Evolutionary conservation across 305 asterid genomes (phyloP).

Genomic region (Fraxinus albicans): DNA sequence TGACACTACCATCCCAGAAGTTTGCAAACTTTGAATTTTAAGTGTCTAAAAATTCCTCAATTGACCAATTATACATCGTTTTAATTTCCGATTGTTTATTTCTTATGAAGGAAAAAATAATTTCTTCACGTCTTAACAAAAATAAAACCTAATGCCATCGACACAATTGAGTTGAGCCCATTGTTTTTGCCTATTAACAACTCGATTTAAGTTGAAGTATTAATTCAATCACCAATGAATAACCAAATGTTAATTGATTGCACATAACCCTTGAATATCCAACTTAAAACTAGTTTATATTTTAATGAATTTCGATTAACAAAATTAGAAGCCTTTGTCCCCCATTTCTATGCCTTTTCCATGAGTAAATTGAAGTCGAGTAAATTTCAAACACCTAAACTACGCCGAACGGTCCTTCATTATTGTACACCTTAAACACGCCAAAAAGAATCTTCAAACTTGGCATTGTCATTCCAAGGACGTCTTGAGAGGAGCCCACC

Average conservation of each 20-base stretch:
- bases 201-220: not conserved
- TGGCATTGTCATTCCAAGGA: not conserved
- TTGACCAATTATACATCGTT: not conserved
- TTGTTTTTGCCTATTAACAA: not conserved
- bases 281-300: constrained; percentile 30
- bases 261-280: constrained; percentile 26
- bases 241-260: constrained; percentile 27
- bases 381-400: constrained; percentile 11
- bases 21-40: not conserved
- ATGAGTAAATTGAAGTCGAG: constrained; percentile 16
- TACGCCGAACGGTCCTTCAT: not conserved
- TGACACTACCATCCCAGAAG: not conserved
- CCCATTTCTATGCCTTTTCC: constrained; percentile 6
- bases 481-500: not conserved
- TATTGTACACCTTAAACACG: not conserved
- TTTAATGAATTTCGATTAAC: constrained; percentile 35
- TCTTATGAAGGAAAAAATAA: not conserved
- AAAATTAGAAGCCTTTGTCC: constrained; percentile 34
- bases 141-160: not conserved
- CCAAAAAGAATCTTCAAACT: no score
- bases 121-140: not conserved
- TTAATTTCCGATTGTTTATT: no score
- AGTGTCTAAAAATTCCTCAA: not conserved
- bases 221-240: constrained; percentile 4
- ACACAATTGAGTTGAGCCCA: not conserved